A percentile compares a stretch with the other conserved stretches of the same genome.
Evolutionary conservation across 805 yeast genomes (phyloP).

Genomic region (Pichia eremophila): DNA sequence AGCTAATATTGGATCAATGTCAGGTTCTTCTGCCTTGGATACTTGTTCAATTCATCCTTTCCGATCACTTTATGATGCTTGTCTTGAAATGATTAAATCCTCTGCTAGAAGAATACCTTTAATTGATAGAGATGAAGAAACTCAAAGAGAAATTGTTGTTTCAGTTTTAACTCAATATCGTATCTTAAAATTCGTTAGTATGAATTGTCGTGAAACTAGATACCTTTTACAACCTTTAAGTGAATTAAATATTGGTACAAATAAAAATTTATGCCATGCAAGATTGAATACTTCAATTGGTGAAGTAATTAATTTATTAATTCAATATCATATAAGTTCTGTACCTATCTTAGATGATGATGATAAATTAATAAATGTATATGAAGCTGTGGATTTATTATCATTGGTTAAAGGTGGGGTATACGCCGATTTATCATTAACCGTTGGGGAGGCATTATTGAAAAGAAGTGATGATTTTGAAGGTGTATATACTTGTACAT

Average conservation of each 20-base stretch:
- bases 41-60: constrained; percentile 86
- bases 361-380: constrained; percentile 68
- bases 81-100: constrained; percentile 80
- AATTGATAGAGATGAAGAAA: constrained; percentile 88
- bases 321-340: constrained; percentile 76
- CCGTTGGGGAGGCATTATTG: constrained; percentile 93
- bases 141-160: constrained; percentile 89
- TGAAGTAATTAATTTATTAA: constrained; percentile 78
- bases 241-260: constrained; percentile 57
- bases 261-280: constrained; percentile 57
- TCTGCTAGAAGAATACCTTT: constrained; percentile 90
- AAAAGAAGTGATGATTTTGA: constrained; percentile 93
- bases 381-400: constrained; percentile 92
- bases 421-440: constrained; percentile 78
- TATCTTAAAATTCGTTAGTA: constrained; percentile 87
- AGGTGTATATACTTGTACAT: constrained; percentile 94
- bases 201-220: constrained; percentile 91
- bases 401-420: constrained; percentile 91
- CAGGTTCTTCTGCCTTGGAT: constrained; percentile 74
- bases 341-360: constrained; percentile 81
- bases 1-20: constrained; percentile 75
- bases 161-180: constrained; percentile 93
- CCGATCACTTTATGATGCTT: constrained; percentile 82
- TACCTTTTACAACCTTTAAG: constrained; percentile 68
- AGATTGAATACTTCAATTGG: constrained; percentile 87